Evolutionary conservation across 805 yeast species (phyloP).

Genomic region (Grigorovia humatica): DNA sequence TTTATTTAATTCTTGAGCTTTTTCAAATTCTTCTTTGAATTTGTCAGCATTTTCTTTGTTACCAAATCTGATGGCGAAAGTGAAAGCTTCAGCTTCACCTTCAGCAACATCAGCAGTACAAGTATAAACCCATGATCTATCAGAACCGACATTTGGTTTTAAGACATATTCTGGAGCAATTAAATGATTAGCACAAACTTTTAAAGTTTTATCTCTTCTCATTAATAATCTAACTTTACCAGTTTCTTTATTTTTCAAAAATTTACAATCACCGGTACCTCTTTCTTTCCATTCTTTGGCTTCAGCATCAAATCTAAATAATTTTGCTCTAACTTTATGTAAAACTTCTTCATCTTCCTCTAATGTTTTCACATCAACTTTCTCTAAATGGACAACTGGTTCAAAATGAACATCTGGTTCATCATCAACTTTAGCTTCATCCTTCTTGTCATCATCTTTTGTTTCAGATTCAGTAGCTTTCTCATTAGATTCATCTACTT

Average conservation of each 20-base stretch:
- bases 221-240: slow-evolving; percentile 82
- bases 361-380: slow-evolving; percentile 92
- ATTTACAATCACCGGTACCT: slow-evolving; percentile 97
- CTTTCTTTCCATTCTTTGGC: slow-evolving; percentile 97
- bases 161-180: slow-evolving; percentile 72
- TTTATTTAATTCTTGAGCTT: slow-evolving; percentile 66
- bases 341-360: slow-evolving; percentile 82
- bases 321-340: slow-evolving; percentile 85
- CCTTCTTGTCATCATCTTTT: slow-evolving; percentile 18
- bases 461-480: slow-evolving; percentile 22
- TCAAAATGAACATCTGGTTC: slow-evolving; percentile 72
- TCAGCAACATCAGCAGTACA: slow-evolving; percentile 93
- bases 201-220: slow-evolving; percentile 98
- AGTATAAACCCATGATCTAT: slow-evolving; percentile 95
- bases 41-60: slow-evolving; percentile 87
- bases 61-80: slow-evolving; percentile 93
- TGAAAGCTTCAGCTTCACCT: slow-evolving; percentile 91
- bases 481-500: slow-evolving; percentile 34
- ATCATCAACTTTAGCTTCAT: slow-evolving; percentile 22
- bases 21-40: slow-evolving; percentile 85
- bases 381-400: slow-evolving; percentile 89
- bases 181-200: slow-evolving; percentile 95
- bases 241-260: slow-evolving; percentile 76
- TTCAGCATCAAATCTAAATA: slow-evolving; percentile 81
- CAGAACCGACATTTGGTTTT: slow-evolving; percentile 91